phyloP scores from a whole-genome alignment of 2,329 filamentous ascomycete species.

The Thielaviopsis punctulata region DNA sequence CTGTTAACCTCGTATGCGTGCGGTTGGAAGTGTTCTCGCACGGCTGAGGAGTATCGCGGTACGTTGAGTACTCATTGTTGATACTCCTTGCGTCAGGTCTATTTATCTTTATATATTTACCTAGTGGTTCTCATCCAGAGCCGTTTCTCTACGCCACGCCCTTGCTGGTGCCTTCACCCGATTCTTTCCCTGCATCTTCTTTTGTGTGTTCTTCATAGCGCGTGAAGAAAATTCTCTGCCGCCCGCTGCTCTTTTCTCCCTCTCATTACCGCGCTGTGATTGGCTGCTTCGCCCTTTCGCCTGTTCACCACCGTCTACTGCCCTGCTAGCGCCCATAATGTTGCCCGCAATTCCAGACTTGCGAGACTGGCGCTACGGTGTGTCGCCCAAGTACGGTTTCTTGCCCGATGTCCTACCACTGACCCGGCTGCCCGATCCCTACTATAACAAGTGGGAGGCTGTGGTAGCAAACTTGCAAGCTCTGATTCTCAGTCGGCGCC shows the following conservation, averaged over 20 bases:
- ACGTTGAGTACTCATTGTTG: conserved; percentile 26
- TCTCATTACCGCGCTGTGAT: background rate
- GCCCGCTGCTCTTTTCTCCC: background rate
- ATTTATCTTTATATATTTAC: conserved; percentile 14
- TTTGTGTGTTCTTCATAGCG: background rate
- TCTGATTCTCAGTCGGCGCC: conserved; percentile 66
- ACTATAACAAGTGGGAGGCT: conserved; percentile 91
- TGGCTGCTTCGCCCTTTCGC: background rate
- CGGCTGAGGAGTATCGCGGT: conserved; percentile 47
- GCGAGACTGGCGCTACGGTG: conserved; percentile 51
- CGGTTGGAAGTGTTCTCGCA: conserved; percentile 17
- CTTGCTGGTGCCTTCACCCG: conserved; percentile 1
- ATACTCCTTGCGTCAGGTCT: conserved; percentile 48
- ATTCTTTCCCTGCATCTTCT: background rate
- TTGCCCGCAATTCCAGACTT: conserved; percentile 44
- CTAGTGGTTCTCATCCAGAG: background rate
- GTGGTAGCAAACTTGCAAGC: conserved; percentile 73
- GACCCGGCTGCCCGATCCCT: conserved; percentile 64
- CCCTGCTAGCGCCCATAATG: conserved; percentile 22
- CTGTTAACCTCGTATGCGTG: conserved; percentile 9
- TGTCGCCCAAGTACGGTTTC: conserved; percentile 68
- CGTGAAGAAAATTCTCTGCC: background rate
- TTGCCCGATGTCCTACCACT: conserved; percentile 68
- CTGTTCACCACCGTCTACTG: background rate
- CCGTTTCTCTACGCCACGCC: background rate